A percentile compares a stretch with the other conserved stretches of the same genome.
Conservation (phyloP, 495 filamentous ascomycete genomes). For the Darksidea phi region DNA sequence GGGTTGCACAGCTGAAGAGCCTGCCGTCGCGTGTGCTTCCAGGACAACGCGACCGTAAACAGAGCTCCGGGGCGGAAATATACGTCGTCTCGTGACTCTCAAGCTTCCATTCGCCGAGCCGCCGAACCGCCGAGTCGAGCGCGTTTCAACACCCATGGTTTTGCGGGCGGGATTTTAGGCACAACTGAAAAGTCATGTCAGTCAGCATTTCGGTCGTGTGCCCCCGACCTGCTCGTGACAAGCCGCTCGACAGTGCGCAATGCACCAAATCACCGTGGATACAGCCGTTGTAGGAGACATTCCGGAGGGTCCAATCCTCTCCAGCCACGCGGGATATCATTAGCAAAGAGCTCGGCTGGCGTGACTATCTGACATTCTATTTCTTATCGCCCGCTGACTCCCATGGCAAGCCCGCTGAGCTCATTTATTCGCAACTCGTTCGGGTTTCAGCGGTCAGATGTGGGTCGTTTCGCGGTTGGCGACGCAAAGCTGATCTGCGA, state of each 20-base stretch:
- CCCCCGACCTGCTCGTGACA: constrained; percentile 2
- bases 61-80: constrained; percentile 17
- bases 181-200: too few relatives aligned
- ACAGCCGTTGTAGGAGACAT: too few relatives aligned
- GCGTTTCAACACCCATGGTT: constrained; percentile 22
- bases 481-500: not conserved
- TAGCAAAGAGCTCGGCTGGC: too few relatives aligned
- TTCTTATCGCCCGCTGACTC: too few relatives aligned
- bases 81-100: constrained; percentile 33
- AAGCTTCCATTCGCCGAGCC: not conserved
- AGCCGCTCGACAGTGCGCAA: too few relatives aligned
- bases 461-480: not conserved
- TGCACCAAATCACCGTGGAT: too few relatives aligned
- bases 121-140: not conserved
- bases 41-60: constrained; percentile 37
- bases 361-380: too few relatives aligned
- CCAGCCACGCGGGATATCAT: too few relatives aligned
- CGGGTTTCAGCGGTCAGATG: not conserved
- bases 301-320: too few relatives aligned
- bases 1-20: not conserved
- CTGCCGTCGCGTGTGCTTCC: constrained; percentile 24
- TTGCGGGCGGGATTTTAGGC: too few relatives aligned
- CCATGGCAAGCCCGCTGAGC: not conserved
- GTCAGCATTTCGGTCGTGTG: too few relatives aligned
- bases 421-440: not conserved